phyloP scores from a whole-genome alignment of 805 yeast species.

The Sugiyamaella smithiae region DNA sequence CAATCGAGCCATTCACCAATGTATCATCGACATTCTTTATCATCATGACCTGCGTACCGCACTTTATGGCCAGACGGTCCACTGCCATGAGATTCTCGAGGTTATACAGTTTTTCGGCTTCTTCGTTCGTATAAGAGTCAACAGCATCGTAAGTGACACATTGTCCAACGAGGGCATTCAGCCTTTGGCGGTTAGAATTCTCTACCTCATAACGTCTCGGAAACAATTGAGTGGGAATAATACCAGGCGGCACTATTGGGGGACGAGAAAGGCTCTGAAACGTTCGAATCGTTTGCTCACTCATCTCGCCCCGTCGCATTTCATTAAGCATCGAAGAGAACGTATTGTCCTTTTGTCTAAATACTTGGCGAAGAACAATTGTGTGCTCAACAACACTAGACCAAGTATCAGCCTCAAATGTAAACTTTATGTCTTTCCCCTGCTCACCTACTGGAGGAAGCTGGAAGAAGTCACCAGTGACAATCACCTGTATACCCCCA shows the following conservation, averaged over 20 bases:
- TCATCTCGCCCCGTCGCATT: slow-evolving; percentile 68
- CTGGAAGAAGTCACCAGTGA: slow-evolving; percentile 96
- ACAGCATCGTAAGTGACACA: slow-evolving; percentile 49
- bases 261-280: slow-evolving; percentile 55
- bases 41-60: slow-evolving; percentile 93
- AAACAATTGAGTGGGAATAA: slow-evolving; percentile 84
- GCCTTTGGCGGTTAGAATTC: slow-evolving; percentile 57
- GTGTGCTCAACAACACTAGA: slow-evolving; percentile 57
- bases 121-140: slow-evolving; percentile 30
- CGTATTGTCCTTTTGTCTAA: slow-evolving; percentile 76
- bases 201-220: slow-evolving; percentile 88
- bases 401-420: slow-evolving; percentile 81
- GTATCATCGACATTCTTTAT: slow-evolving; percentile 72
- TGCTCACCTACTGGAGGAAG: slow-evolving; percentile 73
- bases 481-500: slow-evolving; percentile 88
- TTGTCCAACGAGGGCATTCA: slow-evolving; percentile 49
- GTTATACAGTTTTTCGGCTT: slow-evolving; percentile 36
- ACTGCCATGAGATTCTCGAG: slow-evolving; percentile 71
- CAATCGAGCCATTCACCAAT: slow-evolving; percentile 89
- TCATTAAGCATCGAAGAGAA: slow-evolving; percentile 78
- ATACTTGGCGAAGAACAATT: slow-evolving; percentile 70
- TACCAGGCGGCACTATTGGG: slow-evolving; percentile 63
- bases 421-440: slow-evolving; percentile 45
- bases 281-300: slow-evolving; percentile 44
- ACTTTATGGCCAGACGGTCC: slow-evolving; percentile 58